phyloP scores from a whole-genome alignment of 495 filamentous ascomycete species.

The Hypoxylon crocopeplum region DNA sequence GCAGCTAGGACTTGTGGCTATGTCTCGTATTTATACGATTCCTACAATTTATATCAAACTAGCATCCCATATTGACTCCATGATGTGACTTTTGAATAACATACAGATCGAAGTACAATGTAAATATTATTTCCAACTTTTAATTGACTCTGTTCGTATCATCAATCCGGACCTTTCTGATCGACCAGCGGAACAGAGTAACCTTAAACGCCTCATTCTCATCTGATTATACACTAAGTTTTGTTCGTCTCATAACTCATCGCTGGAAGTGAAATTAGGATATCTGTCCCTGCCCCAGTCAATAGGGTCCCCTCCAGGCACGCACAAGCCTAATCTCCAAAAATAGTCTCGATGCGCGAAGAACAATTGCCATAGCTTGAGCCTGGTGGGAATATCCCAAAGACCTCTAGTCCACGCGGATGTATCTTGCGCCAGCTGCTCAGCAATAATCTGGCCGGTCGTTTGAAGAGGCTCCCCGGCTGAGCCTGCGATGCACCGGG shows the following conservation, averaged over 20 bases:
- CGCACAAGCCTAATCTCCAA: conserved; percentile 87
- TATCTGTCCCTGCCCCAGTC: conserved; percentile 66
- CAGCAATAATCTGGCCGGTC: conserved; percentile 19
- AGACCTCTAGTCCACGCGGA: conserved; percentile 11
- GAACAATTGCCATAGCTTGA: conserved; percentile 88
- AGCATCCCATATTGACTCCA: too few relatives aligned
- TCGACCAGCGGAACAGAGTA: conserved; percentile 4
- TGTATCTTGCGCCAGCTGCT: conserved; percentile 30
- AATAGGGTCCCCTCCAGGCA: conserved; percentile 79
- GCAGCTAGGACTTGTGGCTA: too few relatives aligned
- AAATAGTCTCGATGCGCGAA: conserved; percentile 97
- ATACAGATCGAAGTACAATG: too few relatives aligned
- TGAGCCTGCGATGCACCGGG: conserved; percentile 69
- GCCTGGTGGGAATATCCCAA: conserved; percentile 63
- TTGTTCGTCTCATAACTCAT: conserved; percentile 37
- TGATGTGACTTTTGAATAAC: too few relatives aligned
- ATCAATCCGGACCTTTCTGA: conserved; percentile 8
- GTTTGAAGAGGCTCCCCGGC: conserved; percentile 43
- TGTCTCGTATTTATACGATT: too few relatives aligned
- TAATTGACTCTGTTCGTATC: neutral
- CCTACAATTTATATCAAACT: too few relatives aligned
- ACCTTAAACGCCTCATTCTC: conserved; percentile 6
- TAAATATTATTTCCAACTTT: too few relatives aligned
- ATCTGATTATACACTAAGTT: neutral
- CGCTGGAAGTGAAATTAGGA: conserved; percentile 28